Evolutionary conservation across 2,329 filamentous ascomycete genomes (phyloP).

Genomic region (Aureobasidium vineae): DNA sequence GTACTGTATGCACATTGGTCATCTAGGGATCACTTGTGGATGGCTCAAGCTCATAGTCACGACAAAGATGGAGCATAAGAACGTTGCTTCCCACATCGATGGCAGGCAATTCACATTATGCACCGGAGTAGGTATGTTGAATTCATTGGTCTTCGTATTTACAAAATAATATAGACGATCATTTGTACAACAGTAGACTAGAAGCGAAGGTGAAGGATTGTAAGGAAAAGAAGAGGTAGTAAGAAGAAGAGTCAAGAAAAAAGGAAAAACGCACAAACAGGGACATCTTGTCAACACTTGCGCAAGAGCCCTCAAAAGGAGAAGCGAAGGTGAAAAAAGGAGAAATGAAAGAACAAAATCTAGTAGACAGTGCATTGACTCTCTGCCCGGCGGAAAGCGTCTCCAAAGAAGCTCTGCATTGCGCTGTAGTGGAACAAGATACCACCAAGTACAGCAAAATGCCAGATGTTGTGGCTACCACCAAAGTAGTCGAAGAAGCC

Average conservation of each 20-base stretch:
- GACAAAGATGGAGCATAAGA: too few relatives aligned
- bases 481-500: slow-evolving; percentile 95
- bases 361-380: slow-evolving; percentile 36
- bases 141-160: slow-evolving; percentile 15
- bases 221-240: not conserved
- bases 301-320: slow-evolving; percentile 19
- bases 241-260: not conserved
- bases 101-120: not conserved
- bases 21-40: too few relatives aligned
- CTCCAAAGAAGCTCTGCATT: slow-evolving; percentile 90
- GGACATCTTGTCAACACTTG: slow-evolving; percentile 29
- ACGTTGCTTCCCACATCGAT: not conserved
- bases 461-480: slow-evolving; percentile 97
- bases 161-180: not conserved
- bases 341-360: not conserved
- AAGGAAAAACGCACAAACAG: not conserved
- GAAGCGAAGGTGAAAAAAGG: not conserved
- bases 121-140: not conserved
- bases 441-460: slow-evolving; percentile 87
- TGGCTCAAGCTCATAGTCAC: too few relatives aligned
- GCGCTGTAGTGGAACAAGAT: slow-evolving; percentile 97
- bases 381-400: slow-evolving; percentile 43
- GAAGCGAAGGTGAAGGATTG: slow-evolving; percentile 3
- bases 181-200: slow-evolving; percentile 1
- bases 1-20: too few relatives aligned